Evolutionary conservation across 495 filamentous ascomycete species (phyloP).

Genomic region (Neurospora tetrasperma): DNA sequence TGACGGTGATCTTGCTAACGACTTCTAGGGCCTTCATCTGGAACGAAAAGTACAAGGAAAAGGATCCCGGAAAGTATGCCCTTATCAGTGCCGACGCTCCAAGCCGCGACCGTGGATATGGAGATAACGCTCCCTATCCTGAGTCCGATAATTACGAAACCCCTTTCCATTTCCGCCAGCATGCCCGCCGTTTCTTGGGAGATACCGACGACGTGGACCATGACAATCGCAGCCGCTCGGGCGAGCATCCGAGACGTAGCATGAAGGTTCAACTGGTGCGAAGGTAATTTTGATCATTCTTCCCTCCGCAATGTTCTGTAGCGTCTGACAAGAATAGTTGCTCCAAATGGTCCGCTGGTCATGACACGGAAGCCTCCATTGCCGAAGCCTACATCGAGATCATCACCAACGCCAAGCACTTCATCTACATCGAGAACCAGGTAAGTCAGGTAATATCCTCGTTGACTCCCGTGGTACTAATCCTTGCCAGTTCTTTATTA

Average conservation of each 20-base stretch:
- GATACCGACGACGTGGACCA: conserved; percentile 16
- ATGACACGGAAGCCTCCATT: conserved; percentile 71
- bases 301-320: background rate
- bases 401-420: conserved; percentile 73
- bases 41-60: conserved; percentile 64
- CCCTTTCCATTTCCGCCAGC: background rate
- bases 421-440: conserved; percentile 93
- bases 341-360: conserved; percentile 63
- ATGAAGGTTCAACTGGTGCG: conserved; percentile 33
- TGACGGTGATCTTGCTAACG: background rate
- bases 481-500: conserved; percentile 70
- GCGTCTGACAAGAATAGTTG: conserved; percentile 30
- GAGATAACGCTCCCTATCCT: background rate
- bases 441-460: conserved; percentile 8
- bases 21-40: conserved; percentile 74
- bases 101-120: background rate
- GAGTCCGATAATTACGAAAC: background rate
- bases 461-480: too few relatives aligned
- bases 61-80: conserved; percentile 51
- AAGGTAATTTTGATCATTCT: conserved; percentile 23
- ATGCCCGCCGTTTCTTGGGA: conserved; percentile 20
- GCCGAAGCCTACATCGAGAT: conserved; percentile 77
- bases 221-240: background rate
- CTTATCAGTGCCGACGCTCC: background rate
- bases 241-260: conserved; percentile 5